phyloP scores from a whole-genome alignment of 768 basidiomycete genomes.

The Termitomyces sp. region DNA sequence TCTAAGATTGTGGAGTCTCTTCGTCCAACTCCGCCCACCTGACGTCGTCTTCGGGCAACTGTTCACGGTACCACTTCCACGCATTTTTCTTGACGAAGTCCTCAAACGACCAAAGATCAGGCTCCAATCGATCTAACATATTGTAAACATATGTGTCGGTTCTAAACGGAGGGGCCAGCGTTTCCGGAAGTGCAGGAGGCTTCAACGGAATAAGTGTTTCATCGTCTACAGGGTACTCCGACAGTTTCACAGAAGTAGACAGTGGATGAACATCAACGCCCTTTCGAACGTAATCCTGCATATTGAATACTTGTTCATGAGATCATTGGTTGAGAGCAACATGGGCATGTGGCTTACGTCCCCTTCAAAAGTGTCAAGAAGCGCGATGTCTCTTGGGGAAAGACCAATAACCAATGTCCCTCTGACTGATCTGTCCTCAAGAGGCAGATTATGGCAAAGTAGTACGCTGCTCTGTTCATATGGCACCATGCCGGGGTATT shows the following conservation, averaged over 20 bases:
- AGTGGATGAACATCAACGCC: constrained; percentile 54
- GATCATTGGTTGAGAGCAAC: background rate
- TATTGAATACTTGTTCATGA: background rate
- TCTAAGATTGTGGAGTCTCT: constrained; percentile 10
- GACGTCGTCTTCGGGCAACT: constrained; percentile 35
- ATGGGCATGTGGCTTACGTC: constrained; percentile 38
- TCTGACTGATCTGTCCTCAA: constrained; percentile 65
- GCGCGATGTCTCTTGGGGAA: constrained; percentile 51
- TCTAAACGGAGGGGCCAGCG: constrained; percentile 27
- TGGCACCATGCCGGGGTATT: constrained; percentile 83
- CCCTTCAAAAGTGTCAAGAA: constrained; percentile 82
- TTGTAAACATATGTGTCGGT: constrained; percentile 75
- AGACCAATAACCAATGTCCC: constrained; percentile 80
- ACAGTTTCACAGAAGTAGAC: constrained; percentile 30
- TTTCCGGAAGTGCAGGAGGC: constrained; percentile 35
- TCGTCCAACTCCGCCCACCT: constrained; percentile 47
- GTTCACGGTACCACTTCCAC: constrained; percentile 69
- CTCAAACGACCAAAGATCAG: constrained; percentile 76
- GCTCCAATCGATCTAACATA: constrained; percentile 38
- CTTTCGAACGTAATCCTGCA: constrained; percentile 68
- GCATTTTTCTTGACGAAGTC: constrained; percentile 73
- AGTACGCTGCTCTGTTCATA: constrained; percentile 41
- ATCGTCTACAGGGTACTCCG: constrained; percentile 24
- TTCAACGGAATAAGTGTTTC: constrained; percentile 34
- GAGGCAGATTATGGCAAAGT: constrained; percentile 42